A percentile compares a stretch with the other conserved stretches of the same genome.
phyloP scores from a whole-genome alignment of 2,329 filamentous ascomycete species.

The Elsinoe australis region DNA sequence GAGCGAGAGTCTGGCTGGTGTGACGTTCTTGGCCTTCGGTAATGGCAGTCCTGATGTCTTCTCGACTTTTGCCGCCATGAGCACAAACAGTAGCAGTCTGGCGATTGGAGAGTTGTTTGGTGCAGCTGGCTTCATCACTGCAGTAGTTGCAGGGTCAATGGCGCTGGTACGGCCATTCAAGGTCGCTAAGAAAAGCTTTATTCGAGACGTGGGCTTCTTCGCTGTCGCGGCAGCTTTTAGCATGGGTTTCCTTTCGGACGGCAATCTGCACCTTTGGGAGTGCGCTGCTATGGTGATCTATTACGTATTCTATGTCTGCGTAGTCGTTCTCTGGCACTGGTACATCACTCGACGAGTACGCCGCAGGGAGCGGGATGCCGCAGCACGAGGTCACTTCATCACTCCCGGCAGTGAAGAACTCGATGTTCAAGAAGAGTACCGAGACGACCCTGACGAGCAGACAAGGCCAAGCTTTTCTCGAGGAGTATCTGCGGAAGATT shows the following conservation, averaged over 20 bases:
- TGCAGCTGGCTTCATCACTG: constrained; percentile 90
- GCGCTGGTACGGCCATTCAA: constrained; percentile 91
- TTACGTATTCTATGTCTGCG: constrained; percentile 80
- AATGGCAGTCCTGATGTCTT: constrained; percentile 98
- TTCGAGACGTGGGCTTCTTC: constrained; percentile 89
- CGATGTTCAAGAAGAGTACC: constrained; percentile 47
- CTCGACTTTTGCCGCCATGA: constrained; percentile 97
- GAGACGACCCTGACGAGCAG: constrained; percentile 46
- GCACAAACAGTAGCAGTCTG: constrained; percentile 91
- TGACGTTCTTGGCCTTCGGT: constrained; percentile 92
- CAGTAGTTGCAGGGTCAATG: constrained; percentile 95
- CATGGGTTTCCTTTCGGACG: constrained; percentile 80
- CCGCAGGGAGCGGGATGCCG: constrained; percentile 57
- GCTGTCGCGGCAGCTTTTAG: constrained; percentile 78
- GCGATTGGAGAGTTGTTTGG: constrained; percentile 92
- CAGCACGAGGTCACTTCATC: constrained; percentile 67
- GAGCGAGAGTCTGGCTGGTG: constrained; percentile 91
- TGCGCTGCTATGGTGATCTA: constrained; percentile 83
- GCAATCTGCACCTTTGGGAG: constrained; percentile 78
- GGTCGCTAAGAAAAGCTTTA: constrained; percentile 80
- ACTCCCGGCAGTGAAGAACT: constrained; percentile 49
- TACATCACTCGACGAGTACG: constrained; percentile 58
- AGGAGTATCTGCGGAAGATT: constrained; percentile 54
- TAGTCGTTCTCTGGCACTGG: constrained; percentile 92
- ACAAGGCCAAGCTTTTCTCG: constrained; percentile 35